phyloP scores from a whole-genome alignment of 2,329 filamentous ascomycete genomes.

The Aureobasidium sp. region DNA sequence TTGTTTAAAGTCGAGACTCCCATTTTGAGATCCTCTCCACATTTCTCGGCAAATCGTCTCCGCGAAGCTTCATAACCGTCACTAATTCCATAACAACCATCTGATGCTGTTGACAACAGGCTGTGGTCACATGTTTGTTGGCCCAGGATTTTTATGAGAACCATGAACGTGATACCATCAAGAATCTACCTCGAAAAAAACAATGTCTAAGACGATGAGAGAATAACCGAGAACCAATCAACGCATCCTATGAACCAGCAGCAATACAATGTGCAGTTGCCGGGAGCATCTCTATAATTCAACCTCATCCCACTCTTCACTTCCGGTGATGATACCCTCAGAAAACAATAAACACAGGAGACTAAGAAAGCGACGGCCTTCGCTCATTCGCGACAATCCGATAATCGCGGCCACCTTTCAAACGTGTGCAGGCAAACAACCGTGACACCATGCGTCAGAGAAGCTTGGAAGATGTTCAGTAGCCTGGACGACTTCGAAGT shows the following conservation, averaged over 20 bases:
- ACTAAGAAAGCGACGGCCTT: not conserved
- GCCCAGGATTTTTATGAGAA: not conserved
- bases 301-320: not conserved
- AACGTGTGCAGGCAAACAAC: constrained; percentile 3
- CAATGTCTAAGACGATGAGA: not conserved
- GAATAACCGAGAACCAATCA: not conserved
- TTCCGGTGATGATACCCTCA: not conserved
- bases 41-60: not conserved
- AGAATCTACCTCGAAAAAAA: not conserved
- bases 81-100: constrained; percentile 2
- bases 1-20: not conserved
- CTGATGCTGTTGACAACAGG: not conserved
- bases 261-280: not conserved
- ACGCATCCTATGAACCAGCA: not conserved
- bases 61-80: constrained; percentile 1
- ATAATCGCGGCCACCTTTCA: not conserved
- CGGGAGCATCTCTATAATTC: not conserved
- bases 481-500: constrained; percentile 12
- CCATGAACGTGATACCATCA: not conserved
- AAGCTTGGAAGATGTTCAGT: constrained; percentile 8
- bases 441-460: constrained; percentile 12
- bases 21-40: not conserved
- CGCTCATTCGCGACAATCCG: not conserved
- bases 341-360: not conserved
- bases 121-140: not conserved